Conservation (phyloP, 2,329 filamentous ascomycete genomes). For the Lachnellula hyalina region DNA sequence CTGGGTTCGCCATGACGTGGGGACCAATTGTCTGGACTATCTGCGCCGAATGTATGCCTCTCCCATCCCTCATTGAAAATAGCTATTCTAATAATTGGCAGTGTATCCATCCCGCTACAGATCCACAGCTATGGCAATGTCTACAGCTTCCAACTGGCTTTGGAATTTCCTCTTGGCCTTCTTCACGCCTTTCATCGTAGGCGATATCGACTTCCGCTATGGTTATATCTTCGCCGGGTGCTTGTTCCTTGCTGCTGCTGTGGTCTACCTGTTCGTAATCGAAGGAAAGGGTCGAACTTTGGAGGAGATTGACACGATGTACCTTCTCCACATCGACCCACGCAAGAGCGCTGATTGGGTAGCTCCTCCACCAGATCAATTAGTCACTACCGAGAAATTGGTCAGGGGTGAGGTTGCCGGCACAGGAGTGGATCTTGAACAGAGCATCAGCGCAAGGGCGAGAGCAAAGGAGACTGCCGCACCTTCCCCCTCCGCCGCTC, state of each 20-base stretch:
- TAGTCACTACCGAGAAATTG: slow-evolving; percentile 16
- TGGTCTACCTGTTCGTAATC: slow-evolving; percentile 75
- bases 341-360: slow-evolving; percentile 15
- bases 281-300: slow-evolving; percentile 46
- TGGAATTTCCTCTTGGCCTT: slow-evolving; percentile 73
- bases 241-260: slow-evolving; percentile 55
- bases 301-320: slow-evolving; percentile 27
- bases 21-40: slow-evolving; percentile 64
- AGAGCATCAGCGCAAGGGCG: slow-evolving; percentile 7
- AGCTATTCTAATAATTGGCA: neutral
- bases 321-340: slow-evolving; percentile 18
- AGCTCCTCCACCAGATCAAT: slow-evolving; percentile 13
- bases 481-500: too few relatives aligned
- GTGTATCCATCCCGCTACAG: slow-evolving; percentile 58
- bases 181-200: slow-evolving; percentile 74
- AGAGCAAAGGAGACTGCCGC: slow-evolving; percentile 11
- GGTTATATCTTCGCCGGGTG: slow-evolving; percentile 73
- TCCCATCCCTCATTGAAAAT: too few relatives aligned
- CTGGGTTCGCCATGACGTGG: slow-evolving; percentile 63
- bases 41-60: slow-evolving; percentile 45
- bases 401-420: slow-evolving; percentile 7
- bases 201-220: slow-evolving; percentile 59
- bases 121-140: slow-evolving; percentile 52
- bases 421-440: slow-evolving; percentile 11
- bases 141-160: slow-evolving; percentile 58